These are phyloP conservation scores for Ganoderma resinaceum DNA, from an alignment of 1,284 basidiomycete species.

Conservation along the genomic window DNA sequence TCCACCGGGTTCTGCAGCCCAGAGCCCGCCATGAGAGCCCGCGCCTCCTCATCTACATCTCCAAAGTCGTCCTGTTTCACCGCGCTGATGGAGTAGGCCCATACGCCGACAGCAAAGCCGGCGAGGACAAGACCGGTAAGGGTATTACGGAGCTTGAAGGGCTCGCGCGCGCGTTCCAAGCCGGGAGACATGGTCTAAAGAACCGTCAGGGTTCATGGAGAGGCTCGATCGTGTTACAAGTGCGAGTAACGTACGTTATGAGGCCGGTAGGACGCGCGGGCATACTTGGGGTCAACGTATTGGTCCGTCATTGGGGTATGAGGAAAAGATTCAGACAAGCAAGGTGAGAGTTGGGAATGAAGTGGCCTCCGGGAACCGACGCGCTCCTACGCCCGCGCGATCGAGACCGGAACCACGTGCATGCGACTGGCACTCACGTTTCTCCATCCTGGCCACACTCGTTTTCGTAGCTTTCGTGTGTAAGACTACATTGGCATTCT, in stretches of 20 bases:
- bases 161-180: slow-evolving; percentile 86
- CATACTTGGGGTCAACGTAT: slow-evolving; percentile 46
- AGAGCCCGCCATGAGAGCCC: slow-evolving; percentile 52
- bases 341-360: slow-evolving; percentile 3
- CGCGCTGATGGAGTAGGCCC: slow-evolving; percentile 92
- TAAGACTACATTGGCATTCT: neutral
- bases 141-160: slow-evolving; percentile 82
- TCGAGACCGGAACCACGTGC: slow-evolving; percentile 4
- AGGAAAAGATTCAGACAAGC: neutral
- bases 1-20: slow-evolving; percentile 41
- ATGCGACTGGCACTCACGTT: neutral
- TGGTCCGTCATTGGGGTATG: slow-evolving; percentile 39
- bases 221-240: neutral
- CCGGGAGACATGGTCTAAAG: slow-evolving; percentile 84
- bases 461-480: neutral
- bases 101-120: slow-evolving; percentile 85
- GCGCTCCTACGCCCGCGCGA: neutral
- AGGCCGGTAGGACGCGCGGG: slow-evolving; percentile 47
- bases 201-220: neutral
- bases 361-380: neutral
- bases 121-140: slow-evolving; percentile 79
- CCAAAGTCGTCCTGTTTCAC: slow-evolving; percentile 94
- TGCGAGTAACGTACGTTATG: slow-evolving; percentile 42
- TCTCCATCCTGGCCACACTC: neutral
- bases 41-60: slow-evolving; percentile 81